Base-by-base conservation (phyloP, 139 green algal genomes). In the Klebsormidium nitens region DNA sequence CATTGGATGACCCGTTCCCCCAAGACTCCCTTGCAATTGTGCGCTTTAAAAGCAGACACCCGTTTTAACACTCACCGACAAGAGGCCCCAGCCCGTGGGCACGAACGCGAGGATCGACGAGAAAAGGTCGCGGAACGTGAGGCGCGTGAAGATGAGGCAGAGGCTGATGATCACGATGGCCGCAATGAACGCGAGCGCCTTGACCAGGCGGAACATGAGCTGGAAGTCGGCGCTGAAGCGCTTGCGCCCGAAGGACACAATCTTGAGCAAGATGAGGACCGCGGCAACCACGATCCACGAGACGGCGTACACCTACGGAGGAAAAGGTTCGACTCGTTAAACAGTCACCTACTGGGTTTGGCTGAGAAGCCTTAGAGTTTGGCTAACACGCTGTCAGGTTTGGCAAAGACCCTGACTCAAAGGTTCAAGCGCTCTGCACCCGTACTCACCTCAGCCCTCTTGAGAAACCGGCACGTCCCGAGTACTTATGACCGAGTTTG, bases 201-300 rank as follows among this genome's bases (percentile, higher is more conserved):
- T 36, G 23, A 75, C 14, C 67, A 75, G 52, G 14, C 67, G 67
- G 3, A 75, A 14, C 3, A 48, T 32, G 5, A 75, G 47, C 67
- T 75, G 67, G 6, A 38, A 36, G n/a, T 75, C 67, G 47, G 31
- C 57, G 23, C 23, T 29, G 67, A 69, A 49, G 19, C 46, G 36
- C 5, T 35, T n/a, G 14, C 35, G 29, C 11, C 17, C 35, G n/a
- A 69, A 17, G 1, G 39, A 44, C 8, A 69, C 35, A 34, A 34
- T 59, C 36, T 17, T 40, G 5, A 31, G 58, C 32, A 55, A 36
- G n/a, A 75, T 11, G 5, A 34, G 32, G 19, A 69, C 19, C 0
- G 37, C 56, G 4, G 58, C 6, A 14, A 75, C 32, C 17, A 62
- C 44, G 31, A 58, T 36, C 71, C 71, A 78, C 5, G 71, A 78